Percentiles rank a stretch among this genome's conserved stretches.
These are phyloP conservation scores for Arachnopeziza araneosa DNA, from an alignment of 2,329 filamentous ascomycete genomes.

Conservation along the genomic window DNA sequence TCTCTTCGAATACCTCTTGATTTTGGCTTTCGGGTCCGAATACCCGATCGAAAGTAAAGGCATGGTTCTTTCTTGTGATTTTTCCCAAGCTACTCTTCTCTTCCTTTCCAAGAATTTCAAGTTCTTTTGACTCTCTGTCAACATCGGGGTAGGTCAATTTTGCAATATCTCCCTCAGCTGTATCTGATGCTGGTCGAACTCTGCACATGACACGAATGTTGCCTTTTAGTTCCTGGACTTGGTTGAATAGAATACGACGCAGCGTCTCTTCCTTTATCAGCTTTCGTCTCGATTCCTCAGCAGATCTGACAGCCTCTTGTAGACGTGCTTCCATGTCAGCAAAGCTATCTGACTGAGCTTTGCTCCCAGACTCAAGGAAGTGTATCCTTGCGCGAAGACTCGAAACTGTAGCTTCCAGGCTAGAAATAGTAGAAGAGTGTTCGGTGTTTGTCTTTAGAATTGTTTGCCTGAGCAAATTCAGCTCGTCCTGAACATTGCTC, in stretches of 20 bases:
- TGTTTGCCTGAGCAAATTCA: conserved; percentile 41
- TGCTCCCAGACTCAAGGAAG: conserved; percentile 83
- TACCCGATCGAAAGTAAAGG: conserved; percentile 89
- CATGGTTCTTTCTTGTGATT: conserved; percentile 70
- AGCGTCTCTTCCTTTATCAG: conserved; percentile 87
- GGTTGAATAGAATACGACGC: conserved; percentile 88
- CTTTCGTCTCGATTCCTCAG: conserved; percentile 69
- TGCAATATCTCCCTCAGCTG: conserved; percentile 59
- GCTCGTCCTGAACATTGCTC: conserved; percentile 34
- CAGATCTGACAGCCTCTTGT: conserved; percentile 67
- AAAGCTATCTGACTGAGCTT: conserved; percentile 83
- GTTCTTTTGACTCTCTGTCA: conserved; percentile 79
- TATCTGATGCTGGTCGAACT: conserved; percentile 68
- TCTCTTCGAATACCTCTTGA: conserved; percentile 86
- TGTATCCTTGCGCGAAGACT: conserved; percentile 77
- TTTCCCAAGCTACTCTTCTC: conserved; percentile 76
- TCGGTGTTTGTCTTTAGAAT: conserved; percentile 47
- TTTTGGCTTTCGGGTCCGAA: conserved; percentile 77
- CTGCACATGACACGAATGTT: conserved; percentile 98
- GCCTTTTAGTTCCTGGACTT: conserved; percentile 94
- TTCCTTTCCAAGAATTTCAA: conserved; percentile 76
- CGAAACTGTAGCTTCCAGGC: conserved; percentile 68
- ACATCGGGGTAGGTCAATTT: conserved; percentile 73
- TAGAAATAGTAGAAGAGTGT: conserved; percentile 54
- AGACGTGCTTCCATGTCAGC: conserved; percentile 74